phyloP scores from a whole-genome alignment of 2,329 filamentous ascomycete genomes.

The Chrysosporium queenslandicum region DNA sequence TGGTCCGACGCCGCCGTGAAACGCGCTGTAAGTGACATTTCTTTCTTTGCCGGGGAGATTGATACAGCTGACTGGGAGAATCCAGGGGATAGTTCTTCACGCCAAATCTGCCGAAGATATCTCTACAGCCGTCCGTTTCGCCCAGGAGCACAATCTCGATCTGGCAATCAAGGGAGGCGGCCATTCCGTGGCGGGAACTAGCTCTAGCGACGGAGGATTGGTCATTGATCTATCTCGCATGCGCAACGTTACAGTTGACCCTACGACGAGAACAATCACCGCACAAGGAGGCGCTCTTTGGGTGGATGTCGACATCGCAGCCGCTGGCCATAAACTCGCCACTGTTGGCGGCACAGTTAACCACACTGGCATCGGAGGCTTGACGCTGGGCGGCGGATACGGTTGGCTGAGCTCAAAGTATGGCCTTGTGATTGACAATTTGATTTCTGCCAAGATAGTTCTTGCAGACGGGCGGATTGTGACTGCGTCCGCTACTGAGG shows the following conservation, averaged over 20 bases:
- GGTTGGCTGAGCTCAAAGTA: conserved; percentile 47
- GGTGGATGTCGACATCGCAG: conserved; percentile 46
- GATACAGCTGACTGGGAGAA: background rate
- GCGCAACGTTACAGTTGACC: conserved; percentile 42
- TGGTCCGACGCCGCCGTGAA: conserved; percentile 20
- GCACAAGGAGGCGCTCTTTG: conserved; percentile 46
- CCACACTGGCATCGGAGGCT: conserved; percentile 52
- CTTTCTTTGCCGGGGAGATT: too few relatives aligned
- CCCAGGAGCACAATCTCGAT: conserved; percentile 37
- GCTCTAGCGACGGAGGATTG: conserved; percentile 44
- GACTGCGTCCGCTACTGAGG: conserved; percentile 34
- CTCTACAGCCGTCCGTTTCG: conserved; percentile 37
- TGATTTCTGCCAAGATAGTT: conserved; percentile 34
- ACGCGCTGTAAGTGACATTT: conserved; percentile 19
- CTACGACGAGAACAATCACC: conserved; percentile 36
- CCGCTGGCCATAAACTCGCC: conserved; percentile 44
- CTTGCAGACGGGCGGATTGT: conserved; percentile 34
- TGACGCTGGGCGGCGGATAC: conserved; percentile 50
- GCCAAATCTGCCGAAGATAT: conserved; percentile 34
- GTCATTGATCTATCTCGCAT: conserved; percentile 48
- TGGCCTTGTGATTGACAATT: conserved; percentile 47
- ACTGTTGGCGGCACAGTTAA: conserved; percentile 54
- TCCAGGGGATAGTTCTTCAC: conserved; percentile 35
- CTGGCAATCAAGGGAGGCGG: conserved; percentile 48
- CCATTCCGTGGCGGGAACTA: conserved; percentile 46